Base-by-base conservation (phyloP, 306 rosid genomes). In the Rosa multiflora region DNA sequence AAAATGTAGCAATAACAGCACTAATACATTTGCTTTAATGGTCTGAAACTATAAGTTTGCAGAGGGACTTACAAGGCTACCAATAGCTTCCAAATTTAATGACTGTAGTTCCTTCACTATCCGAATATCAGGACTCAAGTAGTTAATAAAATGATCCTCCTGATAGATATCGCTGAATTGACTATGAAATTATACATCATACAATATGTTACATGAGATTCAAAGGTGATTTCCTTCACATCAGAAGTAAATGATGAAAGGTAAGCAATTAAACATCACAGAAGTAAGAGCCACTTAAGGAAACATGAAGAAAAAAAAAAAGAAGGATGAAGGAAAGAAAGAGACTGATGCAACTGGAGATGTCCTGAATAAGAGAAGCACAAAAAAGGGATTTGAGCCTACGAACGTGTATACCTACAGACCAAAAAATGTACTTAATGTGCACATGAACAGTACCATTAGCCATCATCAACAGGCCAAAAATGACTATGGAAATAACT, bases 81-180 rank as follows among this genome's bases (percentile, higher is more conserved):
- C 90, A 35, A 90, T 90, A 51, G 98, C 97, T 85, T 88, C 94
- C 90, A 95, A 84, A 86, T 95, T 42, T 89, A 95, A 89, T 79
- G 97, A 93, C 79, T 40, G 98, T 81, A 93, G 98, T 77, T 95
- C 96, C 85, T 79, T 88, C 88, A 91, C 94, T 88, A 93, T 86
- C 88, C 91, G 97, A 85, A 93, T 88, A 87, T 95, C 98, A 90
- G 91, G 92, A 82, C 89, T 83, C 86, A 95, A 85, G 94, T 90
- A 87, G 87, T 88, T 81, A 80, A 93, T 88, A 86, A 95, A 95
- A 90, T 88, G 89, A 84, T 91, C 91, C 90, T 92, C 97, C 85
- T 91, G 93, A 87, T 92, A 95, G 89, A 95, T 91, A 87, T 95
- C 90, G 80, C 90, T 63, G 89, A 95, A 93, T 76, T 93, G 97